Conservation (phyloP, 495 filamentous ascomycete species). For the Xylaria palmicola region DNA sequence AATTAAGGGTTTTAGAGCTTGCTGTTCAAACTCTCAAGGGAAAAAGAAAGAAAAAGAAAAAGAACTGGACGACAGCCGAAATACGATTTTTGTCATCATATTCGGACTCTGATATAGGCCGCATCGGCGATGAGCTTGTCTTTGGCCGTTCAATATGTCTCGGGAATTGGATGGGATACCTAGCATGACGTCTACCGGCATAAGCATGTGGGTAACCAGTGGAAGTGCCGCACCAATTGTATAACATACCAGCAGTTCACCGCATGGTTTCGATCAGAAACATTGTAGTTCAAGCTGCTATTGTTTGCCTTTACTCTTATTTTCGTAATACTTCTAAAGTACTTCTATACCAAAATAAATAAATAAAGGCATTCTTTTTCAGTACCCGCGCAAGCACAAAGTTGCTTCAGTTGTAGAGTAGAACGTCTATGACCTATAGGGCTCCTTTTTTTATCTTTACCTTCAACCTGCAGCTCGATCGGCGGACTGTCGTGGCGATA, state of each 20-base stretch:
- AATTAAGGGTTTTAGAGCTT: background rate
- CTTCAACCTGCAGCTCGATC: too few species aligned
- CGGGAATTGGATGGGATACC: background rate
- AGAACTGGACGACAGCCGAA: background rate
- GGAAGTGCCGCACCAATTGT: background rate
- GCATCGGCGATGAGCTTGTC: background rate
- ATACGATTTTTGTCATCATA: too few species aligned
- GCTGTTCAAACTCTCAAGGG: background rate
- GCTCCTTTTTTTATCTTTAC: too few species aligned
- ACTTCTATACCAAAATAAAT: too few species aligned
- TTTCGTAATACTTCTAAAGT: too few species aligned
- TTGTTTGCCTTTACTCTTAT: too few species aligned
- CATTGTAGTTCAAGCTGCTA: background rate
- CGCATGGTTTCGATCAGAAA: background rate
- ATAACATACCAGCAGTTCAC: slow-evolving; percentile 1
- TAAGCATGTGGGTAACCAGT: background rate
- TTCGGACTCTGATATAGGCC: background rate
- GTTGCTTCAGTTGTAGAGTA: too few species aligned
- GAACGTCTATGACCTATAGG: too few species aligned
- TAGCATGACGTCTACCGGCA: slow-evolving; percentile 16
- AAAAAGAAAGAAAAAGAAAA: background rate
- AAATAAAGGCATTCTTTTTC: too few species aligned
- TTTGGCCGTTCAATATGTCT: background rate
- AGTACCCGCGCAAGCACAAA: too few species aligned
- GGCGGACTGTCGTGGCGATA: too few species aligned